phyloP scores from a whole-genome alignment of 352 stramenopile species.

The Phytophthora crassamura region DNA sequence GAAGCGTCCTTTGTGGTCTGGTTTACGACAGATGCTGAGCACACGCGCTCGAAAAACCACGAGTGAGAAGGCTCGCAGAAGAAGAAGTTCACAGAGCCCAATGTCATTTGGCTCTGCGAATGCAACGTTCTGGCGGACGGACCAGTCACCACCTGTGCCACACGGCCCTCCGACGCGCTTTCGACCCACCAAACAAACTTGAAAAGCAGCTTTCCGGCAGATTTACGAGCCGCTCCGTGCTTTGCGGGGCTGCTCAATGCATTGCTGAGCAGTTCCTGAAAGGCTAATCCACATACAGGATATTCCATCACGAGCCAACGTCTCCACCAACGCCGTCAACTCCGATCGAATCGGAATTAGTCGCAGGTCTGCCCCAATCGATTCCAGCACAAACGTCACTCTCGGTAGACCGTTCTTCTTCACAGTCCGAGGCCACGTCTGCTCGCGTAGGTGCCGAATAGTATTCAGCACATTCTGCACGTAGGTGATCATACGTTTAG shows the following conservation, averaged over 20 bases:
- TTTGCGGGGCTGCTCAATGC: neutral
- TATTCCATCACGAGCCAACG: neutral
- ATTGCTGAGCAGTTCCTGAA: neutral
- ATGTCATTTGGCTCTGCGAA: too few species aligned
- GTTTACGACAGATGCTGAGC: neutral
- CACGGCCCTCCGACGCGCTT: neutral
- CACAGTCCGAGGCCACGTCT: too few species aligned
- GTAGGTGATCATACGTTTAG: too few species aligned
- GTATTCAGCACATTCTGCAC: too few species aligned
- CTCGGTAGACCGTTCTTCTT: too few species aligned
- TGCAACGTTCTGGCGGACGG: neutral
- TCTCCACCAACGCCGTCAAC: constrained; percentile 3
- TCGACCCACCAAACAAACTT: neutral
- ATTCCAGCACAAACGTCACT: neutral
- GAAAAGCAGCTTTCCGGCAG: constrained; percentile 3
- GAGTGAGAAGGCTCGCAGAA: neutral
- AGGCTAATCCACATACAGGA: neutral
- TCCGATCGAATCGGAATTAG: neutral
- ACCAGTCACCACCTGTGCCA: neutral
- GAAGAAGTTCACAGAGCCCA: neutral
- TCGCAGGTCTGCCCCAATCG: neutral
- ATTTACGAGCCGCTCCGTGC: constrained; percentile 3
- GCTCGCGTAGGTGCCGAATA: too few species aligned
- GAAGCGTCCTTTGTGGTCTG: neutral
- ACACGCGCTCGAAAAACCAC: constrained; percentile 3